Percentiles rank a stretch among this genome's conserved stretches.
Evolutionary conservation across 176 grass and related monocot species (phyloP).

Genomic region (Avena sativa): DNA sequence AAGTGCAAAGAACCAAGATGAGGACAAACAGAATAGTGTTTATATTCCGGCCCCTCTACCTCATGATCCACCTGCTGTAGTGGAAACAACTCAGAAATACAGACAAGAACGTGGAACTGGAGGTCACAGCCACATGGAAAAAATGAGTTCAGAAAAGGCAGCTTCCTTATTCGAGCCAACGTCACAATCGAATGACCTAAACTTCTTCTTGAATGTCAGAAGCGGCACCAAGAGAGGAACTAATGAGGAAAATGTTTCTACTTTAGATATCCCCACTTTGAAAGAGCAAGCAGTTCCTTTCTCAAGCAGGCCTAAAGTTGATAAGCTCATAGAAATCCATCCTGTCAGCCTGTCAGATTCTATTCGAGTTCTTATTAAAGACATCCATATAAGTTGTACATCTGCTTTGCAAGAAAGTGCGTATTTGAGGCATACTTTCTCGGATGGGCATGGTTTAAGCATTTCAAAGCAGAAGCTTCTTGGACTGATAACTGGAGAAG

Average conservation of each 20-base stretch:
- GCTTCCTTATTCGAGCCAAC: slow-evolving; percentile 60
- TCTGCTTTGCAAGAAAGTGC: slow-evolving; percentile 59
- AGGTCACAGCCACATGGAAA: slow-evolving; percentile 39
- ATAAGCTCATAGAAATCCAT: slow-evolving; percentile 59
- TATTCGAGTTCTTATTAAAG: slow-evolving; percentile 56
- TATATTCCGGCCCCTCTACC: slow-evolving; percentile 32
- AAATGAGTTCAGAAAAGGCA: slow-evolving; percentile 48
- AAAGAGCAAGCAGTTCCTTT: slow-evolving; percentile 50
- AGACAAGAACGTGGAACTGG: slow-evolving; percentile 41
- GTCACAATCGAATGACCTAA: slow-evolving; percentile 61
- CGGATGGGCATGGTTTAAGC: slow-evolving; percentile 48
- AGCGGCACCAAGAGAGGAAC: slow-evolving; percentile 46
- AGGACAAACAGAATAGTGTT: slow-evolving; percentile 44
- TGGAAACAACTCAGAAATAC: slow-evolving; percentile 39
- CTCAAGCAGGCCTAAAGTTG: slow-evolving; percentile 38
- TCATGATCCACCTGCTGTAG: slow-evolving; percentile 46
- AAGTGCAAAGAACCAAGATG: slow-evolving; percentile 43
- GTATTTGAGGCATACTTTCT: slow-evolving; percentile 46
- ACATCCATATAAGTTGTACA: slow-evolving; percentile 54
- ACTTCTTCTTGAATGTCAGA: slow-evolving; percentile 75
- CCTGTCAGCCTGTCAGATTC: slow-evolving; percentile 59
- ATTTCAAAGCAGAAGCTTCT: slow-evolving; percentile 73
- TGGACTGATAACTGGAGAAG: slow-evolving; percentile 61
- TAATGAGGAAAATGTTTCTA: slow-evolving; percentile 28
- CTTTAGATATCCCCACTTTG: slow-evolving; percentile 38